Evolutionary conservation across 257 asterid genomes (phyloP).

Genomic region (Penstemon barbatus): DNA sequence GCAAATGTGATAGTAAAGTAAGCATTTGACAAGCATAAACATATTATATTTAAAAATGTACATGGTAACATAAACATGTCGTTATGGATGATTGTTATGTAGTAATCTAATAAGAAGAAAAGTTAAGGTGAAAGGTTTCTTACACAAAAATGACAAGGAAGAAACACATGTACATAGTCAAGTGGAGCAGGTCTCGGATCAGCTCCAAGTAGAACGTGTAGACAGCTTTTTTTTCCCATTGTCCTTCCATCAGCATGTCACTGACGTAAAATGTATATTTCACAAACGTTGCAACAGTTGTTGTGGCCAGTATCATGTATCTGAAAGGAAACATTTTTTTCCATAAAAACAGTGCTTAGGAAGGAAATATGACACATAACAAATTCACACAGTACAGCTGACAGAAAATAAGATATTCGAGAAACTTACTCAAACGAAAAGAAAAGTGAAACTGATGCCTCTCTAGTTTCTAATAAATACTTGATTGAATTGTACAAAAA

Average conservation of each 20-base stretch:
- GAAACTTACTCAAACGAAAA: constrained; percentile 88
- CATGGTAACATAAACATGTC: too few relatives aligned
- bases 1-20: too few relatives aligned
- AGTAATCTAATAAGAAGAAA: too few relatives aligned
- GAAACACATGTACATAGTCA: constrained; percentile 96
- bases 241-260: constrained; percentile 98
- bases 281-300: constrained; percentile 76
- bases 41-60: too few relatives aligned
- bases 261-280: constrained; percentile 73
- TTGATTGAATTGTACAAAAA: constrained; percentile 53
- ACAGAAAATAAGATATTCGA: neutral
- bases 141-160: constrained; percentile 91
- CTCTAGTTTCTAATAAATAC: constrained; percentile 68
- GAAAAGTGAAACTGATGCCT: constrained; percentile 88
- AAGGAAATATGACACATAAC: too few relatives aligned
- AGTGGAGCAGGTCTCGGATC: constrained; percentile 80
- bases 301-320: constrained; percentile 85
- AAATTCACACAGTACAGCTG: too few relatives aligned
- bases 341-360: neutral
- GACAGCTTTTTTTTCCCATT: constrained; percentile 97
- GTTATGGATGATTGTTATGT: too few relatives aligned
- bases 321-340: constrained; percentile 38
- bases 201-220: constrained; percentile 95
- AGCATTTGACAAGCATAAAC: too few relatives aligned
- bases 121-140: constrained; percentile 38